A percentile compares a stretch with the other conserved stretches of the same genome.
Conservation (phyloP, 148 eudicot species). For the Diospyros kaki region DNA sequence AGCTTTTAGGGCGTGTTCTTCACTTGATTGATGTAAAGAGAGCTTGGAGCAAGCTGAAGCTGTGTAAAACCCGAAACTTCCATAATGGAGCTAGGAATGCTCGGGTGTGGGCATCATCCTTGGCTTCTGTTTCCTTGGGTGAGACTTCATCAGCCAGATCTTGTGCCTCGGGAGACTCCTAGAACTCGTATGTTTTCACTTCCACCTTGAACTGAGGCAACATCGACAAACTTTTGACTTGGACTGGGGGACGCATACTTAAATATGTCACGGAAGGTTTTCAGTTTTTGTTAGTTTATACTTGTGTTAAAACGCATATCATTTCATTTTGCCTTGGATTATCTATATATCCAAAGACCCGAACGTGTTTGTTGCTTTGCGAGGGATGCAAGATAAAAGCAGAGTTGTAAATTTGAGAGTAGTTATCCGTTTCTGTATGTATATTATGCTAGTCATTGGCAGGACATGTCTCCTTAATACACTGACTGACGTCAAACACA, state of each 20-base stretch:
- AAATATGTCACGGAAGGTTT: background rate
- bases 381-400: background rate
- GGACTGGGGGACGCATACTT: background rate
- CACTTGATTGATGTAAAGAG: slow-evolving; percentile 32
- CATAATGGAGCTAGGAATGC: slow-evolving; percentile 42
- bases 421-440: background rate
- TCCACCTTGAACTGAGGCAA: too few species aligned
- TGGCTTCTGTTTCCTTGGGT: slow-evolving; percentile 48
- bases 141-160: slow-evolving; percentile 34
- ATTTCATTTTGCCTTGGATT: background rate
- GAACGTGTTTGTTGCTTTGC: background rate
- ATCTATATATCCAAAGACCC: background rate
- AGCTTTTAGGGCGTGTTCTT: slow-evolving; percentile 31
- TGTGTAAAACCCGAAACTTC: slow-evolving; percentile 38
- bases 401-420: slow-evolving; percentile 10
- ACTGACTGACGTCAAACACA: too few species aligned
- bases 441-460: background rate
- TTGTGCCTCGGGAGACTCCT: slow-evolving; percentile 15
- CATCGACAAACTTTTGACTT: background rate
- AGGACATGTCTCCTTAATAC: background rate
- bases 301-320: background rate
- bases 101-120: slow-evolving; percentile 40
- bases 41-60: slow-evolving; percentile 37
- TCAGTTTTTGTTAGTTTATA: background rate
- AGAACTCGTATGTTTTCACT: background rate